Base-by-base conservation (phyloP, 139 green algal species). In the Coelastrella sp. region DNA sequence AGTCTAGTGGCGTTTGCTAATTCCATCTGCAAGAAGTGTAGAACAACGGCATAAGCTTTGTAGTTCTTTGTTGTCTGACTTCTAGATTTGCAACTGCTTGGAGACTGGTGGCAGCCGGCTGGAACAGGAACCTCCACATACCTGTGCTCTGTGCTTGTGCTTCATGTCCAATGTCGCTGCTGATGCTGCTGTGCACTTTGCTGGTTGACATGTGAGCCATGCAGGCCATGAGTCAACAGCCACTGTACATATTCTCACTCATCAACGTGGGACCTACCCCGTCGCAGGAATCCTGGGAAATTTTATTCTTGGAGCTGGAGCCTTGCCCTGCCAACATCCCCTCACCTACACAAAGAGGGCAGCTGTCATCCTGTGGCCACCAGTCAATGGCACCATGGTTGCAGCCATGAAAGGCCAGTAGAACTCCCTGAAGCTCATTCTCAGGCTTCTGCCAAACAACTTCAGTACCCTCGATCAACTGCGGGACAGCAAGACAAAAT, bases 321-420 rank as follows among this genome's bases (percentile, higher is more conserved):
- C 88, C 12, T 15, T 20, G 14, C 57, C 10, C 12, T 60, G 24
- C 19, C 49, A 65, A 12, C n/a, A 61, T 58, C 7, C 15, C 6
- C 58, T 49, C 78, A 94, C 94, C 95, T 78, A 93, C 89, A 91
- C 95, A 97, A 10, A 74, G 11, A 0, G 87, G 63, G 91, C 95
- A 97, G 59, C 17, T 57, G 0, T 79, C 20, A 24, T 78, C 90
- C 4, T 63, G 63, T 8, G 84, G 92, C 91, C 93, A 96, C 66
- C 90, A 96, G 91, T 97, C 95, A 8, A 87, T 87, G 24, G 91
- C 94, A 4, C 72, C 85, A 66, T 97, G 95, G 70, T 78, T 90
- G 89, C 95, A 97, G 63, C 95, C 95, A 61, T 97, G 95, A 60
- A 93, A 93, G 0, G 93, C 68, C 24, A 96, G 91, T 58, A 96